Evolutionary conservation across 768 basidiomycete species (phyloP).

Genomic region (Russula virescens): DNA sequence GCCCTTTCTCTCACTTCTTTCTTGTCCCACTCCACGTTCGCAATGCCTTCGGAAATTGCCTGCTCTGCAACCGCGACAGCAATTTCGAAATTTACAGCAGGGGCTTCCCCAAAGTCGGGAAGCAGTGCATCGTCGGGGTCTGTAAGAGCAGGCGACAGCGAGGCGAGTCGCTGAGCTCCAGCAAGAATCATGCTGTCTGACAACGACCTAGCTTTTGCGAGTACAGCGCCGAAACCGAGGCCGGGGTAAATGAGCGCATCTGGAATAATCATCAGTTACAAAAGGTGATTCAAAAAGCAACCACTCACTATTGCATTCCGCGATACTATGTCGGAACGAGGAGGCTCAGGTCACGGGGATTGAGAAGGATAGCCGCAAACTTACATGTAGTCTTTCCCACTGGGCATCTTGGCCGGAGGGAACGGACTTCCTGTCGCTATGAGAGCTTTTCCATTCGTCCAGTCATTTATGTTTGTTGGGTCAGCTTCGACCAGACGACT

Average conservation of each 20-base stretch:
- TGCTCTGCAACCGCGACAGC: conserved; percentile 76
- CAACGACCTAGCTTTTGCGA: conserved; percentile 55
- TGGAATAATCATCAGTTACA: conserved; percentile 24
- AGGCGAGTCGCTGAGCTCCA: conserved; percentile 66
- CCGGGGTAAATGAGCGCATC: conserved; percentile 83
- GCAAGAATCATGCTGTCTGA: conserved; percentile 88
- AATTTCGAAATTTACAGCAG: conserved; percentile 71
- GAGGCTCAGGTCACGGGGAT: background rate
- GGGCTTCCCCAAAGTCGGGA: conserved; percentile 72
- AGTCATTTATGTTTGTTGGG: conserved; percentile 63
- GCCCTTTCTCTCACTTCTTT: conserved; percentile 51
- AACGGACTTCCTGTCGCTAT: conserved; percentile 85
- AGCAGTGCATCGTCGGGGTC: conserved; percentile 68
- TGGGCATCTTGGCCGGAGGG: conserved; percentile 59
- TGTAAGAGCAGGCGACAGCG: conserved; percentile 66
- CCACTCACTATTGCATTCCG: conserved; percentile 61
- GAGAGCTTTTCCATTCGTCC: conserved; percentile 76
- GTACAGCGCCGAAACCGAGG: conserved; percentile 74
- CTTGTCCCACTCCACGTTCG: conserved; percentile 52
- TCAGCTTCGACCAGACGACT: conserved; percentile 69
- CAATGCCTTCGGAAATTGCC: conserved; percentile 66
- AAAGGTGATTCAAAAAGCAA: background rate
- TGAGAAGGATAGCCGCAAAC: conserved; percentile 25
- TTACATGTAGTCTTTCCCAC: conserved; percentile 61
- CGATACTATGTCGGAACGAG: conserved; percentile 41